These are phyloP conservation scores for Ulota crispa DNA, from an alignment of 225 moss, liverwort and hornwort species.

Conservation along the genomic window DNA sequence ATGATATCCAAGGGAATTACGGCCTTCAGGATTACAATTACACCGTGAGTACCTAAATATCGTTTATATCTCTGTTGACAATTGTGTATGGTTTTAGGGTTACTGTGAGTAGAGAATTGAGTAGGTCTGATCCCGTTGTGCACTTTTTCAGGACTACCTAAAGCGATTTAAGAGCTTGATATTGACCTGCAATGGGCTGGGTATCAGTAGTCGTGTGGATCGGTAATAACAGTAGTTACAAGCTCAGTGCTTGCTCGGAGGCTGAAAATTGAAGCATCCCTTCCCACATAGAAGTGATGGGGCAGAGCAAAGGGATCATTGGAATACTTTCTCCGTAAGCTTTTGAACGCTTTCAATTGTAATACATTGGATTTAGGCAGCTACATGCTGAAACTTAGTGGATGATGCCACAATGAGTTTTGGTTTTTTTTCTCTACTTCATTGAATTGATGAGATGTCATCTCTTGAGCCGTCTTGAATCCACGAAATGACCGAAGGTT, in stretches of 20 bases:
- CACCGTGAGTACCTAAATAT: slow-evolving; percentile 49
- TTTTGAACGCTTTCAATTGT: slow-evolving; percentile 7
- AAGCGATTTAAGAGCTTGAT: slow-evolving; percentile 80
- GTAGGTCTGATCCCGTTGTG: background rate
- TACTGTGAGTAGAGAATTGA: background rate
- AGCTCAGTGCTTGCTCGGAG: background rate
- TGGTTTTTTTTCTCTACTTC: background rate
- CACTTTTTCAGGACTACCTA: slow-evolving; percentile 64
- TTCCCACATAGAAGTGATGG: slow-evolving; percentile 14
- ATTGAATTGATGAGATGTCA: background rate
- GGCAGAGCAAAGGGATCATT: background rate
- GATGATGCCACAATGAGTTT: background rate
- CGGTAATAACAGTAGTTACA: slow-evolving; percentile 28
- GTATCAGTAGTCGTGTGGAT: slow-evolving; percentile 57
- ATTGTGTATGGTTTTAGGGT: background rate
- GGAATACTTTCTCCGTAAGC: background rate
- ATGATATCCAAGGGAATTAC: slow-evolving; percentile 82
- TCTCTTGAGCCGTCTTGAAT: slow-evolving; percentile 8
- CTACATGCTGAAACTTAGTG: slow-evolving; percentile 10
- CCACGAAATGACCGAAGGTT: background rate
- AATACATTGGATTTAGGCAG: background rate
- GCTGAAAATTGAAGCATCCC: slow-evolving; percentile 3
- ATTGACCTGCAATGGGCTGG: slow-evolving; percentile 79
- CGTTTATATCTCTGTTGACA: background rate
- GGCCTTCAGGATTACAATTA: slow-evolving; percentile 81